Evolutionary conservation across 257 asterid genomes (phyloP).

Genomic region (Mentha longifolia): DNA sequence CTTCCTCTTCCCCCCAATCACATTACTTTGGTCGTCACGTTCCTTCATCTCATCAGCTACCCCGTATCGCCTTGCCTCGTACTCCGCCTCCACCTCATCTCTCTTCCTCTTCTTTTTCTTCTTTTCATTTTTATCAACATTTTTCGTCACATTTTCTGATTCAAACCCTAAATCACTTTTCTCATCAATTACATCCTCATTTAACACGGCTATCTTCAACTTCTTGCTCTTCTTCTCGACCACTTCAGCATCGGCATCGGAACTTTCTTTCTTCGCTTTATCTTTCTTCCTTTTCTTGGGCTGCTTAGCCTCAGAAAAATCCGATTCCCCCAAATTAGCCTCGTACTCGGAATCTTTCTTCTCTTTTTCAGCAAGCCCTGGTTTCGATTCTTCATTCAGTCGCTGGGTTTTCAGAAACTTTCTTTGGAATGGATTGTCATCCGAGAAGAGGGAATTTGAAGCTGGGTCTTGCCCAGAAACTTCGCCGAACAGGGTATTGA

Average conservation of each 20-base stretch:
- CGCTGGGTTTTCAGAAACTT: constrained; percentile 43
- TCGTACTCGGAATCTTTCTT: constrained; percentile 32
- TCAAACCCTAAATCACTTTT: constrained; percentile 18
- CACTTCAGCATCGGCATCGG: constrained; percentile 33
- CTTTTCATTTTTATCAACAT: constrained; percentile 36
- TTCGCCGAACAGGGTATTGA: constrained; percentile 65
- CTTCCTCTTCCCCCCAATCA: constrained; percentile 90
- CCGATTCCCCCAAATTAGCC: constrained; percentile 33
- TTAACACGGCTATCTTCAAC: constrained; percentile 34
- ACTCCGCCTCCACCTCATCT: constrained; percentile 87
- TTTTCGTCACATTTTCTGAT: constrained; percentile 24
- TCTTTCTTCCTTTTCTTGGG: constrained; percentile 51
- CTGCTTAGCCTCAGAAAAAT: constrained; percentile 28
- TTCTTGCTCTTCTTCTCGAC: constrained; percentile 40
- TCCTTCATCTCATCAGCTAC: constrained; percentile 35
- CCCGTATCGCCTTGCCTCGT: constrained; percentile 72
- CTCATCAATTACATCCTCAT: constrained; percentile 18
- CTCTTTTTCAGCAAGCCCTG: constrained; percentile 35
- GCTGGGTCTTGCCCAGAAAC: constrained; percentile 39
- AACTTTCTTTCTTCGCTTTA: constrained; percentile 29
- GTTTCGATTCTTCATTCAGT: constrained; percentile 23
- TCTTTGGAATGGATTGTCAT: constrained; percentile 72
- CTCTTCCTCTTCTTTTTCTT: constrained; percentile 85
- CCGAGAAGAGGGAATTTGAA: constrained; percentile 65
- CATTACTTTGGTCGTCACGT: constrained; percentile 34